Evolutionary conservation across 164 flowering plant genomes (phyloP), one percentile per base, ranked within the genome.

Genomic region (Litsea cubeba): DNA sequence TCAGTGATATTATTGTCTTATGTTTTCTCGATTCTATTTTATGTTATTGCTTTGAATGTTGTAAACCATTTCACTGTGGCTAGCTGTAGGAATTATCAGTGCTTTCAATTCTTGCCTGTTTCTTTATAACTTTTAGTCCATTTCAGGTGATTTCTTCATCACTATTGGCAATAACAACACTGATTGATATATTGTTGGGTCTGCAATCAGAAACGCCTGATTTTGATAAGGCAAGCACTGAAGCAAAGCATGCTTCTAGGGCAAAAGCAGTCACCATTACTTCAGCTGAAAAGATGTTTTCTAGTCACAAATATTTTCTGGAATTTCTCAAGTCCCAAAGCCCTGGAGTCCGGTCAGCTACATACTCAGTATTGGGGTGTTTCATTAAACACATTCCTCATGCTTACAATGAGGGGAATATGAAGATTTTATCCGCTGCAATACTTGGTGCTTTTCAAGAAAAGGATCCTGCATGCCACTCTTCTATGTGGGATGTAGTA

Each of bases 381-480:
- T 87, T 76, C 70, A 79, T 91, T 58, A 88, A 88, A 79, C 91
- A 91, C 71, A 78, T 88, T 65, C 94, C 94, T 74, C 83, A 85
- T 62, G 82, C 68, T 78, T 80, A 88, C 70, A 82, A 79, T 81
- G 94, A 95, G 79, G 91, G 79, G 76, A 86, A 87, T 76, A 76
- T 88, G 82, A 91, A 89, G 82, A 76, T 46, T 70, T 72, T 92
- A 72, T 84, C 97, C 17, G 68, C 83, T 23, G 72, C 85, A 32
- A 82, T 96, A 68, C 90, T 93, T 82, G 99, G 99, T 76, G 86
- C 91, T 72, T 90, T 93, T 80, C 94, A 91, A 79, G 99, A 96
- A 83, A 92, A 86, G 75, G 87, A 90, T 79, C 94, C 99, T 50
- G 46, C 87, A 67, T 94, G 98, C 80, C 95, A 96, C 83, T 82